phyloP scores from a whole-genome alignment of 305 asterid genomes.

The Ajuga reptans region DNA sequence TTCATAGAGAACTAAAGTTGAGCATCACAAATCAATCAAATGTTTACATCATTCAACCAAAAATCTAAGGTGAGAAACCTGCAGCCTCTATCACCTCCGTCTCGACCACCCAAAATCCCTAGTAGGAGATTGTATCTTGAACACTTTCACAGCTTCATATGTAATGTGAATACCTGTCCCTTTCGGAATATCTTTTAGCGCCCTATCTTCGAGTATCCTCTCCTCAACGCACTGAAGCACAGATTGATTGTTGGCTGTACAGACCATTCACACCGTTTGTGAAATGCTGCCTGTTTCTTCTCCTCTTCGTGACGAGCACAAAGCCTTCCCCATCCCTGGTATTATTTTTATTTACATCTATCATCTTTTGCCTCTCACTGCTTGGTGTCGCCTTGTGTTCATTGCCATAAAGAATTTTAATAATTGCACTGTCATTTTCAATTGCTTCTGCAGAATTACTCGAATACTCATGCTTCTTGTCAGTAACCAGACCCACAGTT shows the following conservation, averaged over 20 bases:
- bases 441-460: constrained; percentile 65
- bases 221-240: constrained; percentile 75
- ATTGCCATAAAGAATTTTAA: constrained; percentile 58
- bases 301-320: constrained; percentile 75
- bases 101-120: constrained; percentile 13
- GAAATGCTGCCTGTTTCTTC: constrained; percentile 78
- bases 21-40: constrained; percentile 24
- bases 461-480: constrained; percentile 45
- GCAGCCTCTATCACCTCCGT: constrained; percentile 16
- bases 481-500: constrained; percentile 28
- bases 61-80: constrained; percentile 25
- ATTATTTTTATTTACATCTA: constrained; percentile 35
- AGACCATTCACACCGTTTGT: constrained; percentile 54
- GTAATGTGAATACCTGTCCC: constrained; percentile 14
- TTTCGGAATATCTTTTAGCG: not conserved
- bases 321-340: constrained; percentile 81
- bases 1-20: constrained; percentile 17
- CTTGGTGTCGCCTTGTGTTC: constrained; percentile 38
- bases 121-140: constrained; percentile 4
- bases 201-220: constrained; percentile 31
- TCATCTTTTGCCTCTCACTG: constrained; percentile 27
- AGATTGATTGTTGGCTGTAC: constrained; percentile 70
- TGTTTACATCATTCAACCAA: constrained; percentile 31
- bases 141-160: not conserved
- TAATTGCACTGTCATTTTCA: constrained; percentile 72